Percentiles rank a stretch among this genome's conserved stretches.
These are phyloP conservation scores for Cylindrotheca closterium DNA, from an alignment of 108 stramenopile species.

Conservation along the genomic window DNA sequence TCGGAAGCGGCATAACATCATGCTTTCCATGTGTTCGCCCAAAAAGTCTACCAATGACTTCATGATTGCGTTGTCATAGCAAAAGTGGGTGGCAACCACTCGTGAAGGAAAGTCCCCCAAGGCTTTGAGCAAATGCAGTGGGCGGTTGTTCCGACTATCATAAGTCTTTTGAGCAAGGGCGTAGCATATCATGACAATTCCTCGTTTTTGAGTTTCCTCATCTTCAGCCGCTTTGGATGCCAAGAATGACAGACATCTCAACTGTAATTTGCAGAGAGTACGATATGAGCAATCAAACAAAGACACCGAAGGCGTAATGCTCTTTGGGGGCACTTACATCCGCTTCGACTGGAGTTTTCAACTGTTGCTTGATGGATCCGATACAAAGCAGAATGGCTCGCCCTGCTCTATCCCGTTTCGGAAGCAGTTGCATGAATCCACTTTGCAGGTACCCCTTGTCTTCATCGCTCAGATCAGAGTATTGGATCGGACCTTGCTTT, in stretches of 20 bases:
- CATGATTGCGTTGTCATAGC: slow-evolving; percentile 13
- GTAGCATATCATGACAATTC: slow-evolving; percentile 22
- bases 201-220: slow-evolving; percentile 23
- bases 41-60: not conserved
- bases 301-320: too few species aligned
- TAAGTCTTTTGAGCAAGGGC: not conserved
- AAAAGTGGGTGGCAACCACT: slow-evolving; percentile 10
- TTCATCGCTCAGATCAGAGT: slow-evolving; percentile 6
- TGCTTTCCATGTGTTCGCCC: not conserved
- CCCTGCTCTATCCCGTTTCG: slow-evolving; percentile 5
- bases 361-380: not conserved
- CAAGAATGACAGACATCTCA: not conserved
- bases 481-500: not conserved
- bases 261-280: too few species aligned
- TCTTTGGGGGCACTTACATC: not conserved
- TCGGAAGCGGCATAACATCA: slow-evolving; percentile 2
- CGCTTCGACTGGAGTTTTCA: not conserved
- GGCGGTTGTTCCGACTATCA: not conserved
- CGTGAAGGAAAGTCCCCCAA: not conserved
- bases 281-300: too few species aligned
- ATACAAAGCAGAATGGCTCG: slow-evolving; percentile 7
- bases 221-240: slow-evolving; percentile 7
- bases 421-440: slow-evolving; percentile 10
- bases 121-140: not conserved
- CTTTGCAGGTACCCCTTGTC: not conserved